A percentile compares a stretch with the other conserved stretches of the same genome.
These are phyloP conservation scores for Meyerozyma elateridarum DNA, from an alignment of 1,139 yeast species.

Conservation along the genomic window DNA sequence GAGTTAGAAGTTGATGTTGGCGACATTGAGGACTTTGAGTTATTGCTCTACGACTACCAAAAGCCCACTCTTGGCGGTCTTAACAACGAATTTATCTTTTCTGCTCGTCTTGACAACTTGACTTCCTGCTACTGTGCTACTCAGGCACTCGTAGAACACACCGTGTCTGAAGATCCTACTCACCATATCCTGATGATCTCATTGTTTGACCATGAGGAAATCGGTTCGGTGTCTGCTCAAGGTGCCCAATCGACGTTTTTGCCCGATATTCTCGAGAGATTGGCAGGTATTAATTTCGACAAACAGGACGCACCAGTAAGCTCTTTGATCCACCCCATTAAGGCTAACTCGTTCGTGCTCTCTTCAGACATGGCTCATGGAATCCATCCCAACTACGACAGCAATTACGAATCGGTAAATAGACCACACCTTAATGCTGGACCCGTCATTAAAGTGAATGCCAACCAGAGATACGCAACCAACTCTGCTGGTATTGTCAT, in stretches of 20 bases:
- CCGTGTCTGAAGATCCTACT: conserved; percentile 32
- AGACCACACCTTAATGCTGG: conserved; percentile 82
- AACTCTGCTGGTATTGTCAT: conserved; percentile 86
- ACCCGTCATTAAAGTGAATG: conserved; percentile 89
- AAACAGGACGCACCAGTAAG: conserved; percentile 10
- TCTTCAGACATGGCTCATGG: conserved; percentile 98
- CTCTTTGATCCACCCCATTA: conserved; percentile 49
- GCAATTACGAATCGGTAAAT: conserved; percentile 71
- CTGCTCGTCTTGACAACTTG: conserved; percentile 90
- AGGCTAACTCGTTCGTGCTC: conserved; percentile 79
- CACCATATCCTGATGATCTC: conserved; percentile 66
- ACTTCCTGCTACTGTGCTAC: conserved; percentile 81
- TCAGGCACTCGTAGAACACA: conserved; percentile 61
- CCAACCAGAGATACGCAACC: conserved; percentile 93
- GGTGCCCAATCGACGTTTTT: conserved; percentile 94
- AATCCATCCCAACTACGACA: conserved; percentile 84
- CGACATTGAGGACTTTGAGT: conserved; percentile 84
- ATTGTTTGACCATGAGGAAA: conserved; percentile 91
- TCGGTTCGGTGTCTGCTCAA: conserved; percentile 90
- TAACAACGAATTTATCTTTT: conserved; percentile 83
- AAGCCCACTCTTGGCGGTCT: conserved; percentile 81
- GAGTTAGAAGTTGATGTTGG: conserved; percentile 47
- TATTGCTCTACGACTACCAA: conserved; percentile 84
- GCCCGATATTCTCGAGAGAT: conserved; percentile 69
- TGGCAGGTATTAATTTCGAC: conserved; percentile 42